phyloP scores from a whole-genome alignment of 192 early-diverging fungal species.

The Podila minutissima region DNA sequence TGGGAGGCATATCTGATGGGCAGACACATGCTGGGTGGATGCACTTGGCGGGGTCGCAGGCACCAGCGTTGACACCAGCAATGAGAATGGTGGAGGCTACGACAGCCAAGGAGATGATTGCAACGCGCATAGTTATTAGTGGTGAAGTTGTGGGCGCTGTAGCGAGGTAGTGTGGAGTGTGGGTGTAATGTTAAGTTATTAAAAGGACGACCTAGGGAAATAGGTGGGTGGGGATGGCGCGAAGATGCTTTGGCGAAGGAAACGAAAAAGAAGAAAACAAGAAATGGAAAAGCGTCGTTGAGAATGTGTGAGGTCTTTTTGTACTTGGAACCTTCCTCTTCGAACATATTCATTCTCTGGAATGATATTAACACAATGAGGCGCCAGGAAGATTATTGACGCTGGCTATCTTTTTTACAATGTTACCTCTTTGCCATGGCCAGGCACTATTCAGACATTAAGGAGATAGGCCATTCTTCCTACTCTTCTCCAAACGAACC shows the following conservation, averaged over 20 bases:
- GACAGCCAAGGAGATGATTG: background rate
- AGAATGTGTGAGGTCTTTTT: no score
- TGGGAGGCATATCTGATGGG: constrained; percentile 59
- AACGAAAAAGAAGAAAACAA: background rate
- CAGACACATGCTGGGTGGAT: constrained; percentile 62
- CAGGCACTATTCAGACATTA: no score
- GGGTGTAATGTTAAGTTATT: background rate
- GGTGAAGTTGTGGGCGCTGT: background rate
- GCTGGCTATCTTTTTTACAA: no score
- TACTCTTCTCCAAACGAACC: no score
- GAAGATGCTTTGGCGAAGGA: background rate
- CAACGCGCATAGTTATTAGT: background rate
- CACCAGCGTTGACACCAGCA: constrained; percentile 11
- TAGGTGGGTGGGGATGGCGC: background rate
- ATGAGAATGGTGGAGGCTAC: background rate
- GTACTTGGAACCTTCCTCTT: no score
- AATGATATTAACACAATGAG: no score
- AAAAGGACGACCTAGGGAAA: background rate
- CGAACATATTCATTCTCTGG: no score
- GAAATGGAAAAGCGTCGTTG: background rate
- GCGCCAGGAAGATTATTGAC: no score
- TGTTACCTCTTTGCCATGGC: no score
- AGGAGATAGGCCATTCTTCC: no score
- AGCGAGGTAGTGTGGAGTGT: background rate
- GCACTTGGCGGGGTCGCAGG: constrained; percentile 61